Conservation (phyloP, 2,329 filamentous ascomycete species). For the Diplodia intermedia region DNA sequence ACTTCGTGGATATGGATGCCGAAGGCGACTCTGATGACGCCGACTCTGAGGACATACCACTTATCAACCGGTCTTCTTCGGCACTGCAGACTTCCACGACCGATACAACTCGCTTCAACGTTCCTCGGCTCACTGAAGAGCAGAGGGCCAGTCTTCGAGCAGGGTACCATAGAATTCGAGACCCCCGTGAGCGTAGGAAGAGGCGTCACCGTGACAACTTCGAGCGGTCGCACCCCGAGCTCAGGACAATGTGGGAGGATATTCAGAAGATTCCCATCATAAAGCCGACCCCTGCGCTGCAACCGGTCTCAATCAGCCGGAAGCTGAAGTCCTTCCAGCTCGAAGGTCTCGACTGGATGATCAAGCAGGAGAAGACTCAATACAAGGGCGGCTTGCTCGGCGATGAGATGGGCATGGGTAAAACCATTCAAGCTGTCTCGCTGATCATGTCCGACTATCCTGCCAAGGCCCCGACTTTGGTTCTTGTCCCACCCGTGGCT, state of each 20-base stretch:
- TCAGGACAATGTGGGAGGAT: slow-evolving; percentile 84
- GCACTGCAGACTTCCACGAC: neutral
- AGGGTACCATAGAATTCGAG: neutral
- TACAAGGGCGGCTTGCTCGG: slow-evolving; percentile 92
- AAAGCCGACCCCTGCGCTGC: slow-evolving; percentile 67
- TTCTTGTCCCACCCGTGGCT: slow-evolving; percentile 90
- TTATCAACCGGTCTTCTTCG: neutral
- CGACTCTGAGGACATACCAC: slow-evolving; percentile 1
- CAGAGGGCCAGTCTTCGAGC: neutral
- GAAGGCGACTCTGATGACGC: slow-evolving; percentile 20
- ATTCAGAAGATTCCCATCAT: slow-evolving; percentile 73
- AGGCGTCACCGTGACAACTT: slow-evolving; percentile 64
- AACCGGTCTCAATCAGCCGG: slow-evolving; percentile 79
- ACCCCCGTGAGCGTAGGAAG: slow-evolving; percentile 5
- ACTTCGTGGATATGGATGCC: slow-evolving; percentile 31
- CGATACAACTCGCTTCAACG: neutral
- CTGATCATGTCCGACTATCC: slow-evolving; percentile 98
- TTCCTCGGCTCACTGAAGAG: neutral
- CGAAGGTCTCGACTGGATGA: slow-evolving; percentile 94
- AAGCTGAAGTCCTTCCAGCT: slow-evolving; percentile 92
- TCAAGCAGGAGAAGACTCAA: slow-evolving; percentile 79
- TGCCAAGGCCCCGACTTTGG: slow-evolving; percentile 79
- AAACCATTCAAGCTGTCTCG: slow-evolving; percentile 97
- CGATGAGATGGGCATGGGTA: slow-evolving; percentile 98
- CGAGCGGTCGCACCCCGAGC: slow-evolving; percentile 76